phyloP scores from a whole-genome alignment of 345 rosid genomes.

The Raphanus sativus region DNA sequence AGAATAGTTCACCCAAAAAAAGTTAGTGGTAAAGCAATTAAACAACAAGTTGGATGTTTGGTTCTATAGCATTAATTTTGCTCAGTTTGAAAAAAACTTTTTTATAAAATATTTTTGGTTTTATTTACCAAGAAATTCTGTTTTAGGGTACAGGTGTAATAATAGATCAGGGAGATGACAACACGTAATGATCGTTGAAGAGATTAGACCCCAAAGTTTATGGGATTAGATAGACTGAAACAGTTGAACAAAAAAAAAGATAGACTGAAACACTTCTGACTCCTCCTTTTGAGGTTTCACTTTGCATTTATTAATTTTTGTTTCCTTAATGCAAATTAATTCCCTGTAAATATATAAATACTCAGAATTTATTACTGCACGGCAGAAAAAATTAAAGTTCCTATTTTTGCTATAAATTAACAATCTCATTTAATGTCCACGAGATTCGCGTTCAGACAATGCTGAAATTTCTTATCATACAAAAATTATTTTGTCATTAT shows the following conservation, averaged over 20 bases:
- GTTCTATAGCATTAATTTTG: too few relatives aligned
- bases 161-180: conserved; percentile 18
- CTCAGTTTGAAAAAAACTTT: background rate
- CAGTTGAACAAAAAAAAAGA: background rate
- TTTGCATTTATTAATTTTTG: conserved; percentile 10
- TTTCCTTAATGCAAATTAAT: conserved; percentile 2
- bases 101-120: background rate
- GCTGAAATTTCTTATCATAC: conserved; percentile 5
- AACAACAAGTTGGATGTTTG: too few relatives aligned
- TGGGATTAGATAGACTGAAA: conserved; percentile 34
- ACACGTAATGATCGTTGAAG: conserved; percentile 21
- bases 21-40: background rate
- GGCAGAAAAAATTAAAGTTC: background rate
- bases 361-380: background rate
- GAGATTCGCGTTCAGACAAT: conserved; percentile 1
- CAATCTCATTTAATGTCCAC: conserved; percentile 13
- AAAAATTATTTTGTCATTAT: background rate
- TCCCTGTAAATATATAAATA: background rate
- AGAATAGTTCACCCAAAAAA: background rate
- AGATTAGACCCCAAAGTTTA: conserved; percentile 29
- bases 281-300: conserved; percentile 3
- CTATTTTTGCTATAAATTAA: conserved; percentile 1
- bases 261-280: conserved; percentile 32
- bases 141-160: background rate
- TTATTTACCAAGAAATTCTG: background rate